Base-by-base conservation (phyloP, 805 yeast genomes). In the Candida tibetensis region DNA sequence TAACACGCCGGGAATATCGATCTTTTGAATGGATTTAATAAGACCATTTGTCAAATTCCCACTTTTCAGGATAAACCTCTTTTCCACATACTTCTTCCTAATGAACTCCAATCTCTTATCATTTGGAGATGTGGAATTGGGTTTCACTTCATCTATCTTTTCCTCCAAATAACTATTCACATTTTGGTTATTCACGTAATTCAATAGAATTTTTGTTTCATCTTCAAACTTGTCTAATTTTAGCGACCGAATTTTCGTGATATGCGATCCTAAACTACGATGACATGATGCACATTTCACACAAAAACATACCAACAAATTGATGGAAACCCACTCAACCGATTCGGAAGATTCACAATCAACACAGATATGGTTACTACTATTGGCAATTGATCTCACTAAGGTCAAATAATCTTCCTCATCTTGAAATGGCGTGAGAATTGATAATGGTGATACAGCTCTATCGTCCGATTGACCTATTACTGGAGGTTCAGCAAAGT, bases 271-370 rank as follows among this genome's bases (percentile, higher is more conserved):
- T 55, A 91, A 60, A 15, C 87, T 81, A 39, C 96, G 69, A 58
- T 90, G 97, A n/a, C 82, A 80, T 0, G 95, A 89, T 0, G 96
- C 81, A 52, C 98, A 90, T 35, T 81, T 79, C 31, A 87, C 81
- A 59, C 98, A 90, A 17, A 91, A 67, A 3, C 82, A 77, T 19
- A 80, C 79, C 38, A 88, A 60, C 29, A 82, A 60, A 51, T 85
- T 89, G 41, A 87, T 69, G 0, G 96, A 85, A 3, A 91, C 74
- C 96, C 96, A 90, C 48, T 89, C 96, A 12, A 85, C 95, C 10
- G 75, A 63, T 12, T 72, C 77, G 0, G 60, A 51, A 2, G 79
- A 54, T 0, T 82, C 82, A 65, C 98, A 90, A 52, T 90, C 98
- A 10, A 86, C 85, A 61, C 98, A 90, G 2, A 47, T 44, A 3